Conservation (phyloP, 805 yeast species). For the Yamadazyma paraphyllophila region DNA sequence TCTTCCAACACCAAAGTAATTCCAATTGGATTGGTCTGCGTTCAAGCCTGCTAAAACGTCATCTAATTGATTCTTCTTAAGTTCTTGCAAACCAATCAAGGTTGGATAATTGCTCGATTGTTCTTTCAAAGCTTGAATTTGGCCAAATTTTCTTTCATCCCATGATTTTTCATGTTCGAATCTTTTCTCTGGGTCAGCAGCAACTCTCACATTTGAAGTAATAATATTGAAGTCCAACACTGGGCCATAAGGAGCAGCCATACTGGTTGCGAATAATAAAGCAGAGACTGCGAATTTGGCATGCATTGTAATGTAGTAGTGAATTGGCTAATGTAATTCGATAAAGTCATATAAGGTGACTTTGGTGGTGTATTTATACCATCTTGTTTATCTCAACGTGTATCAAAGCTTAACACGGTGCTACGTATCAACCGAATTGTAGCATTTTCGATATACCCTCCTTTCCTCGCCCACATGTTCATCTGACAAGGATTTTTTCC, state of each 20-base stretch:
- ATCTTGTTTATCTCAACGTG: background rate
- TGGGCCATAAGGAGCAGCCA: slow-evolving; percentile 6
- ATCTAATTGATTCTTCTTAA: slow-evolving; percentile 40
- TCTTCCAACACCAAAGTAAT: slow-evolving; percentile 46
- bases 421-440: background rate
- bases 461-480: background rate
- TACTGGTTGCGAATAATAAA: slow-evolving; percentile 6
- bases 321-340: background rate
- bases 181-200: slow-evolving; percentile 25
- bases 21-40: slow-evolving; percentile 40
- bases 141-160: slow-evolving; percentile 38
- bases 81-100: slow-evolving; percentile 41
- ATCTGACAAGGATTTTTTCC: background rate
- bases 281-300: slow-evolving; percentile 1
- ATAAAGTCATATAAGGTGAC: background rate
- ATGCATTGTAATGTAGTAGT: slow-evolving; percentile 1
- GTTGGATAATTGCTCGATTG: slow-evolving; percentile 18
- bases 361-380: background rate
- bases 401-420: background rate
- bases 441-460: background rate
- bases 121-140: slow-evolving; percentile 21
- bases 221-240: slow-evolving; percentile 10
- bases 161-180: slow-evolving; percentile 44
- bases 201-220: slow-evolving; percentile 38
- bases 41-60: slow-evolving; percentile 36